Percentiles rank a stretch among this genome's conserved stretches.
These are phyloP conservation scores for Aspergillus fumigatiaffinis DNA, from an alignment of 2,329 filamentous ascomycete genomes.

Conservation along the genomic window DNA sequence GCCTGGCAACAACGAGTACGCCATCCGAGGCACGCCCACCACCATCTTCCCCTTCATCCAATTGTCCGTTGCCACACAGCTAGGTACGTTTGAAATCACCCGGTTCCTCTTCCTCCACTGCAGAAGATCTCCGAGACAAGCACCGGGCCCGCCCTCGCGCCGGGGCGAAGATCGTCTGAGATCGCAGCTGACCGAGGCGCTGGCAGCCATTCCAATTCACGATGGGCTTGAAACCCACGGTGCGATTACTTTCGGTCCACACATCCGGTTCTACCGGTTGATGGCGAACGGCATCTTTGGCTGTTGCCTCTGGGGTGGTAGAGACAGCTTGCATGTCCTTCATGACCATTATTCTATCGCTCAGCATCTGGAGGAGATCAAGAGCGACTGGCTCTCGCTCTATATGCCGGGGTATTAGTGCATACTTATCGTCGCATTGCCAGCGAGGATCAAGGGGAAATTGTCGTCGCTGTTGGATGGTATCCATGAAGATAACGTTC, in stretches of 20 bases:
- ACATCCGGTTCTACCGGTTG: not conserved
- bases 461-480: too few relatives aligned
- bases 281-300: not conserved
- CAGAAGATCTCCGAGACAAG: not conserved
- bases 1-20: not conserved
- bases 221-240: not conserved
- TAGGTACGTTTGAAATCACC: not conserved
- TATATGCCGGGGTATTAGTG: not conserved
- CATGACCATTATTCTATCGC: not conserved
- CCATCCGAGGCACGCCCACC: not conserved
- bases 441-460: too few relatives aligned
- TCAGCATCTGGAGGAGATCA: not conserved
- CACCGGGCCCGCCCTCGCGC: not conserved
- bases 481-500: too few relatives aligned
- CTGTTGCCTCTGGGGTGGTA: not conserved
- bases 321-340: not conserved
- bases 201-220: not conserved
- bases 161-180: not conserved
- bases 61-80: not conserved
- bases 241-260: not conserved
- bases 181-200: not conserved
- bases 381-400: not conserved
- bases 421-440: not conserved
- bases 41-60: not conserved
- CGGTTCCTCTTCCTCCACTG: not conserved